Conservation (phyloP, 306 rosid genomes). For the Begonia peltatifolia region DNA sequence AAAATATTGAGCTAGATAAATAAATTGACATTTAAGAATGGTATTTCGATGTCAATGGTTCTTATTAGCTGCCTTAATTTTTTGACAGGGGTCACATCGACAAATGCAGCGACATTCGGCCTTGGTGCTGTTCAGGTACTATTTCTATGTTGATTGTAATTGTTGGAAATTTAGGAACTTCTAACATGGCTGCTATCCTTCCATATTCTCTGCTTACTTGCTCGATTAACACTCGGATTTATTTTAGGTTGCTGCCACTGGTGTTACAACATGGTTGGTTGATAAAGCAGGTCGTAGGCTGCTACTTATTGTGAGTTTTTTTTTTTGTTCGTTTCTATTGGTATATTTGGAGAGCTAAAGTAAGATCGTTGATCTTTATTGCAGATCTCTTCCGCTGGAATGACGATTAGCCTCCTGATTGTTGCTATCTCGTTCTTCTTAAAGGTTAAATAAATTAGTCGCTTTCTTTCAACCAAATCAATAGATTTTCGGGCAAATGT, state of each 20-base stretch:
- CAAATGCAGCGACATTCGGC: constrained; percentile 66
- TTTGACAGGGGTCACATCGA: constrained; percentile 53
- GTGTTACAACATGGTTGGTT: constrained; percentile 64
- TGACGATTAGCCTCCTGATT: constrained; percentile 56
- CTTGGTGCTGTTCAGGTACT: constrained; percentile 89
- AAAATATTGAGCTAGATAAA: no score
- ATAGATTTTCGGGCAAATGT: not conserved
- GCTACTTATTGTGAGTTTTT: constrained; percentile 58
- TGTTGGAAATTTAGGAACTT: constrained; percentile 1
- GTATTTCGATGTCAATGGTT: constrained; percentile 1
- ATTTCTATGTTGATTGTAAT: not conserved
- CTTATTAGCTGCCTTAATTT: constrained; percentile 12
- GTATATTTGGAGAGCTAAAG: constrained; percentile 5
- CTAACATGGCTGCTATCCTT: constrained; percentile 3
- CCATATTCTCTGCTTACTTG: constrained; percentile 13
- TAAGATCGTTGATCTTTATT: constrained; percentile 14
- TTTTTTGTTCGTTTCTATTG: constrained; percentile 4
- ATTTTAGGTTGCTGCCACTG: constrained; percentile 67
- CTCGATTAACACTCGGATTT: constrained; percentile 18
- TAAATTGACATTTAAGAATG: no score
- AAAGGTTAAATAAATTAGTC: constrained; percentile 25
- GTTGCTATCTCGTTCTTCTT: constrained; percentile 62
- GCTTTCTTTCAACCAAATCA: not conserved
- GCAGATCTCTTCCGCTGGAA: constrained; percentile 73
- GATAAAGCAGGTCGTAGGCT: constrained; percentile 86